These are phyloP conservation scores for Penicillium verrucosum DNA, from an alignment of 2,329 filamentous ascomycete genomes.

Conservation along the genomic window DNA sequence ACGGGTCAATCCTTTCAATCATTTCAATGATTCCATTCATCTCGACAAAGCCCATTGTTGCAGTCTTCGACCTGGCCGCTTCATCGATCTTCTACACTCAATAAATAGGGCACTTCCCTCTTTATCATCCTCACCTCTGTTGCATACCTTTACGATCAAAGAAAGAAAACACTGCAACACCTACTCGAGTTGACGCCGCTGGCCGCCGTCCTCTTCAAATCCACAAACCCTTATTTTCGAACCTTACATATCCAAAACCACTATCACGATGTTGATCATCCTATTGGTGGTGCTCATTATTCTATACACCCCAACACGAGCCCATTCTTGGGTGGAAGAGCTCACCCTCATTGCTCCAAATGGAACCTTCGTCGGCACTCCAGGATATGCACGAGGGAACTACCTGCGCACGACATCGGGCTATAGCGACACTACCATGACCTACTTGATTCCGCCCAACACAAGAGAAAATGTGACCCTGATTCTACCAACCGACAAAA, in stretches of 20 bases:
- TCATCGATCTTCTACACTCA: neutral
- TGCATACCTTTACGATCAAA: neutral
- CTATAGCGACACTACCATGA: conserved; percentile 58
- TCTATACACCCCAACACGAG: conserved; percentile 35
- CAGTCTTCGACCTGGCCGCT: neutral
- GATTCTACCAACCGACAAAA: conserved; percentile 50
- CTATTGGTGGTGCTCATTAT: conserved; percentile 22
- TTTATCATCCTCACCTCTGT: neutral
- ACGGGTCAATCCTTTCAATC: neutral
- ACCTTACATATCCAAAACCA: neutral
- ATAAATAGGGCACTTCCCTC: neutral
- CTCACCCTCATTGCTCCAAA: conserved; percentile 68
- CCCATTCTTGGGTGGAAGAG: conserved; percentile 82
- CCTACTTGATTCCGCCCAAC: conserved; percentile 61
- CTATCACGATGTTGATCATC: conserved; percentile 5
- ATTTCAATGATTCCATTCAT: neutral
- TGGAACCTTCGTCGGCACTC: conserved; percentile 66
- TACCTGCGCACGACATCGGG: conserved; percentile 54
- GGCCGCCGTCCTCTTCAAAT: conserved; percentile 7
- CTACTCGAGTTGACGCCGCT: conserved; percentile 5
- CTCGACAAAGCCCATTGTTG: conserved; percentile 6
- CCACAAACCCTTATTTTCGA: conserved; percentile 1
- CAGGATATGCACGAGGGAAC: conserved; percentile 74
- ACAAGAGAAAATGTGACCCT: conserved; percentile 49
- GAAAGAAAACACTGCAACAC: neutral